A percentile compares a stretch with the other conserved stretches of the same genome.
Conservation (phyloP, 2,329 filamentous ascomycete species). For the Ophiostoma sp. region DNA sequence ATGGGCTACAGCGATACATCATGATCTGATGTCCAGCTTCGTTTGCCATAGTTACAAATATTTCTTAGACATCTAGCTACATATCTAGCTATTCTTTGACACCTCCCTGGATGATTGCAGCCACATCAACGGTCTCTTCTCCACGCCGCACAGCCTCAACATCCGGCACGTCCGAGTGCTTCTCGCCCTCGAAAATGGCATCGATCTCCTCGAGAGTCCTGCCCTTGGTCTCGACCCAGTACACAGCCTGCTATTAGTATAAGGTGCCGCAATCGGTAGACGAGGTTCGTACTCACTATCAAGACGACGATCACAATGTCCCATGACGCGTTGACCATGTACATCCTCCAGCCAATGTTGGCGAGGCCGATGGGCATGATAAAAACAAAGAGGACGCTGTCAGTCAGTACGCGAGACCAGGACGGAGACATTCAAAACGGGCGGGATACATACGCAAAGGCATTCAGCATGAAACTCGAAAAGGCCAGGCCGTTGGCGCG, state of each 20-base stretch:
- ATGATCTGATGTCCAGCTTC: neutral
- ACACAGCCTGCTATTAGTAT: slow-evolving; percentile 29
- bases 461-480: slow-evolving; percentile 30
- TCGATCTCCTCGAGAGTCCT: slow-evolving; percentile 39
- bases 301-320: slow-evolving; percentile 39
- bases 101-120: slow-evolving; percentile 21
- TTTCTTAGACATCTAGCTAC: neutral
- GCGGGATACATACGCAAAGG: neutral
- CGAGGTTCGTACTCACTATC: slow-evolving; percentile 33
- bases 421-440: slow-evolving; percentile 18
- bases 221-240: slow-evolving; percentile 39
- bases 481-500: slow-evolving; percentile 44
- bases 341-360: slow-evolving; percentile 44
- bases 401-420: slow-evolving; percentile 7
- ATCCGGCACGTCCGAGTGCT: slow-evolving; percentile 33
- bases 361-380: slow-evolving; percentile 41
- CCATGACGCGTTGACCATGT: slow-evolving; percentile 44
- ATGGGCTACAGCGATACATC: neutral
- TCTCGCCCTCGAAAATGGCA: slow-evolving; percentile 35
- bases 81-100: neutral
- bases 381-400: slow-evolving; percentile 23
- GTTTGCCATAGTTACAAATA: neutral
- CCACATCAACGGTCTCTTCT: slow-evolving; percentile 27
- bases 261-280: neutral
- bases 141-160: slow-evolving; percentile 31